Evolutionary conservation across 305 asterid genomes (phyloP).

Genomic region (Plantago rigida): DNA sequence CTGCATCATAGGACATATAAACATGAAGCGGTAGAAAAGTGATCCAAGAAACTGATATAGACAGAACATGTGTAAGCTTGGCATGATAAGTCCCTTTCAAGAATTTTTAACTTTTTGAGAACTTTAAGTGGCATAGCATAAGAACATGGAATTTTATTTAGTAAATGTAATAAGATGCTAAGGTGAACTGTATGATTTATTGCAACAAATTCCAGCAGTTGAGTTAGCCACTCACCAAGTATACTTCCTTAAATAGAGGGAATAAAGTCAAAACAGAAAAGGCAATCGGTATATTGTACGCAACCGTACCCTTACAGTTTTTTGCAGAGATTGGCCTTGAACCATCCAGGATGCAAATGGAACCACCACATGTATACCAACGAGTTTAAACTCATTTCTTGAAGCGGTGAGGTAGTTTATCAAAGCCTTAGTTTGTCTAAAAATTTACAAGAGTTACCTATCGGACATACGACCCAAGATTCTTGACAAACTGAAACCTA

Average conservation of each 20-base stretch:
- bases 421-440: conserved; percentile 16
- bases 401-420: conserved; percentile 4
- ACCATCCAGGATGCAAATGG: background rate
- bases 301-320: no score
- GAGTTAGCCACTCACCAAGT: background rate
- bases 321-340: no score
- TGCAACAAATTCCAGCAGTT: conserved; percentile 10
- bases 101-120: background rate
- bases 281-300: no score
- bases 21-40: conserved; percentile 13
- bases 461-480: conserved; percentile 14
- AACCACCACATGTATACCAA: background rate
- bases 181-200: background rate
- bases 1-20: conserved; percentile 6
- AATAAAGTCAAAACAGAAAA: background rate
- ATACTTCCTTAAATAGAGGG: conserved; percentile 9
- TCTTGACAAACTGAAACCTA: conserved; percentile 21
- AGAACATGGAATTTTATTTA: background rate
- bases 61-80: conserved; percentile 14
- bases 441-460: conserved; percentile 4
- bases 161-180: background rate
- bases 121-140: conserved; percentile 5
- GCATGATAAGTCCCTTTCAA: conserved; percentile 5
- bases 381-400: conserved; percentile 1
- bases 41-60: background rate